Conservation (phyloP, 2,329 filamentous ascomycete species). For the Hymenoscyphus linearis region DNA sequence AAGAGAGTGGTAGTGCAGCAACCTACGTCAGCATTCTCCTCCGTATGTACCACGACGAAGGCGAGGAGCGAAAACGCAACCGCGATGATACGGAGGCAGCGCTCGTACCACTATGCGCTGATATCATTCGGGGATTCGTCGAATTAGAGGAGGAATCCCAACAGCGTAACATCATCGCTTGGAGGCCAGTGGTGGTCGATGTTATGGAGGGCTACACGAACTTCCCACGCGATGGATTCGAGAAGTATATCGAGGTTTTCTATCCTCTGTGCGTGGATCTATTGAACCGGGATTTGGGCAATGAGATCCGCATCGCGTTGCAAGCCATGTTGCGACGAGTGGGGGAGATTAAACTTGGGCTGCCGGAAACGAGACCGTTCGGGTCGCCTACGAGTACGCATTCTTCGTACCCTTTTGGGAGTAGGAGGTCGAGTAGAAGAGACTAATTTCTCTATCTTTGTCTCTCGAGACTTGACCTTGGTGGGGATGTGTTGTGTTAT, state of each 20-base stretch:
- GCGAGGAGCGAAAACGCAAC: constrained; percentile 73
- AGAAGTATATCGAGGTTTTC: constrained; percentile 72
- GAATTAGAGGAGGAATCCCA: constrained; percentile 91
- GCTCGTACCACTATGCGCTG: constrained; percentile 87
- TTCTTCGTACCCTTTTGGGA: constrained; percentile 14
- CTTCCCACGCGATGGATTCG: constrained; percentile 77
- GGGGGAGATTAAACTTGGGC: constrained; percentile 66
- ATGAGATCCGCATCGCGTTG: constrained; percentile 72
- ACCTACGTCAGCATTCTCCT: constrained; percentile 96
- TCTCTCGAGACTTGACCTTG: too few species aligned
- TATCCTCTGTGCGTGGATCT: constrained; percentile 83
- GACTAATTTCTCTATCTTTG: too few species aligned
- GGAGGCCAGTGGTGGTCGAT: constrained; percentile 94
- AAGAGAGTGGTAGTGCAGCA: constrained; percentile 86
- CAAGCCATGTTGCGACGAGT: constrained; percentile 74
- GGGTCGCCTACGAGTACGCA: constrained; percentile 21
- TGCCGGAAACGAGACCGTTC: constrained; percentile 21
- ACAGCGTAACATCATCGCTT: constrained; percentile 93
- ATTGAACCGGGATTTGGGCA: constrained; percentile 72
- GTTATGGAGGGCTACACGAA: constrained; percentile 88
- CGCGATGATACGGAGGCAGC: constrained; percentile 83
- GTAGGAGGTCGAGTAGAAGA: constrained; percentile 17
- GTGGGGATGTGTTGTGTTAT: not conserved
- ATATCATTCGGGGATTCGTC: constrained; percentile 84
- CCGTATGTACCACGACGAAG: constrained; percentile 91